Evolutionary conservation across 2,329 filamentous ascomycete species (phyloP).

Genomic region (Aureobasidium namibiae): DNA sequence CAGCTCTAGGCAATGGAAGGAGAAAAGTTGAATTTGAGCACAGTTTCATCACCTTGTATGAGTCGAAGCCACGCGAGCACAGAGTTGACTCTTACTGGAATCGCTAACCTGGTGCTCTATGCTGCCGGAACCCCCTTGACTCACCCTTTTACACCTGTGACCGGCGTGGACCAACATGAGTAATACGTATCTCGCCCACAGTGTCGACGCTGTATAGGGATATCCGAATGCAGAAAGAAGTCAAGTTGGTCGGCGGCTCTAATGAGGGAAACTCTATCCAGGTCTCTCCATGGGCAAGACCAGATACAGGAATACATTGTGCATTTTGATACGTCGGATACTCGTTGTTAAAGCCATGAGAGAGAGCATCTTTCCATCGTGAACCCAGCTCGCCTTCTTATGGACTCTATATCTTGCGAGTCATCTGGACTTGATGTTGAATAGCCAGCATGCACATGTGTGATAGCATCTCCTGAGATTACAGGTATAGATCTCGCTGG

Average conservation of each 20-base stretch:
- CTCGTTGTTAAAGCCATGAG: too few species aligned
- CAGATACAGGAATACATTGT: not conserved
- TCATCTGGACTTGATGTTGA: too few species aligned
- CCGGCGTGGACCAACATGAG: not conserved
- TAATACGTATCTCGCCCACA: not conserved
- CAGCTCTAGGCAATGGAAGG: not conserved
- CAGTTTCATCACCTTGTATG: not conserved
- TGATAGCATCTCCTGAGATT: too few species aligned
- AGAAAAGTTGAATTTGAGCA: not conserved
- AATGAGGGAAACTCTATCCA: not conserved
- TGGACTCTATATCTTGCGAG: too few species aligned
- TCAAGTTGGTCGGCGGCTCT: not conserved
- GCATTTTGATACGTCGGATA: not conserved
- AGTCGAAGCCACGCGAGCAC: not conserved
- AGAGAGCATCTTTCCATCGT: not conserved
- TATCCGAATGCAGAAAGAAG: not conserved
- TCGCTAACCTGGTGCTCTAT: not conserved
- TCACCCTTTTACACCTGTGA: not conserved
- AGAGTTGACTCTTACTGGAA: not conserved
- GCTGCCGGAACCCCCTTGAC: not conserved
- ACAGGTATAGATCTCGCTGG: too few species aligned
- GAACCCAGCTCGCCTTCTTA: not conserved
- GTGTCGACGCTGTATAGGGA: not conserved
- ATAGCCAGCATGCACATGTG: too few species aligned
- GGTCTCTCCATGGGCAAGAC: not conserved